Percentiles rank a stretch among this genome's conserved stretches.
phyloP scores from a whole-genome alignment of 2,329 filamentous ascomycete species.

The Pseudopithomyces maydicus region DNA sequence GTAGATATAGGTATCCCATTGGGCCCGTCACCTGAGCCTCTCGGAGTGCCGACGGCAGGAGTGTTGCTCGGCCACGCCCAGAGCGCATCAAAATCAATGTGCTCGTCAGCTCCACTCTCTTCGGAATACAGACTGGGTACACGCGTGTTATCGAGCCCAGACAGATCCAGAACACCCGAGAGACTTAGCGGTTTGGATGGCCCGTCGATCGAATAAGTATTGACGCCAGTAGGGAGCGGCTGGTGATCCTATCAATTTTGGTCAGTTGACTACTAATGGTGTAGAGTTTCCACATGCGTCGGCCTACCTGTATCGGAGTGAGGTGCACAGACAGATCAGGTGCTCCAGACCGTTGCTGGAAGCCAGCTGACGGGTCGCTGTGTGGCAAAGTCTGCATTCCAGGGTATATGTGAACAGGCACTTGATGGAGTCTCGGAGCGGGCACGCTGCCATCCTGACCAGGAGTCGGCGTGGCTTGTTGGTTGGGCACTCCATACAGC shows the following conservation, averaged over 20 bases:
- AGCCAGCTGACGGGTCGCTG: slow-evolving; percentile 17
- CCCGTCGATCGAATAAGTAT: slow-evolving; percentile 8
- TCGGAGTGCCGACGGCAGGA: slow-evolving; percentile 37
- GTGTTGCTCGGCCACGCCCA: slow-evolving; percentile 48
- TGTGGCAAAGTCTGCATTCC: slow-evolving; percentile 39
- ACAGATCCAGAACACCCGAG: slow-evolving; percentile 45
- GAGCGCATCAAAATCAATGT: slow-evolving; percentile 49
- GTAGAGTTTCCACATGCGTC: no score
- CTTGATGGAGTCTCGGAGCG: slow-evolving; percentile 36
- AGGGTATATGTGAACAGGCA: slow-evolving; percentile 43
- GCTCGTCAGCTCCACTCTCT: slow-evolving; percentile 43
- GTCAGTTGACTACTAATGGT: neutral
- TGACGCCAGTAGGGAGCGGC: slow-evolving; percentile 9
- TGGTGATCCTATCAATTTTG: slow-evolving; percentile 20
- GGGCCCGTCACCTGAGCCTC: slow-evolving; percentile 12
- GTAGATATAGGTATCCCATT: slow-evolving; percentile 12
- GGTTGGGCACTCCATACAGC: slow-evolving; percentile 30
- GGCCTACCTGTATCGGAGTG: slow-evolving; percentile 24
- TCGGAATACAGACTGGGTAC: slow-evolving; percentile 40
- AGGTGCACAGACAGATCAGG: slow-evolving; percentile 36
- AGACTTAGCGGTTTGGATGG: slow-evolving; percentile 31
- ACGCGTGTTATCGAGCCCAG: slow-evolving; percentile 38
- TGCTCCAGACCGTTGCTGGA: slow-evolving; percentile 15
- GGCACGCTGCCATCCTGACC: slow-evolving; percentile 20
- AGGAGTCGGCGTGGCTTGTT: slow-evolving; percentile 8